Base-by-base conservation (phyloP, 2,329 filamentous ascomycete species). In the Botrytis pseudocinerea region DNA sequence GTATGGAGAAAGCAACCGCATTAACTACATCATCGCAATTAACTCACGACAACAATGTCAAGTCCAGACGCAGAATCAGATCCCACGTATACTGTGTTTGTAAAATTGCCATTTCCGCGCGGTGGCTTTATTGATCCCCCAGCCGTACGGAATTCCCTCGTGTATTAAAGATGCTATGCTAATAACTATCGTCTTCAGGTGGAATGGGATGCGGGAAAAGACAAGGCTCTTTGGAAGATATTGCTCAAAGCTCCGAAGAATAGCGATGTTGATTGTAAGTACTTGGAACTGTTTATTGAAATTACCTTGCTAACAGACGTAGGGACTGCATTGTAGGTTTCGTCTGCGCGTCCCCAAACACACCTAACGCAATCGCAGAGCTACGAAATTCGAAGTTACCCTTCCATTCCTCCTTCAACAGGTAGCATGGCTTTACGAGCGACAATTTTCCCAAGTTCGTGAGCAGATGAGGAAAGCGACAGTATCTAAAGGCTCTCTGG, bases 391-490 rank as follows among this genome's bases (percentile, higher is more conserved):
- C 82, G 88, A 95, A 75, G 95, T 98, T 32, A 92, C 93, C 40
- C 89, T 97, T 73, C 88, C 94, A 59, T 98, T 98, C 80, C 87
- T 99, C 46, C 88, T 98, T 25, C 93, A 97, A 81, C 94, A 99
- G 83, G 94, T 94, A 76, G 94, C 94, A 82, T 97, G 94, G 88
- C 88, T 98, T 9, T 97, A 96, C 80, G 95, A 98, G 81, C 88
- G 93, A 69, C 94, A 98, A 83, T 88, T 97, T 42, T 93, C 93
- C 0, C 94, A 98, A 81, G 93, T 98, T 65, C 90, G 93, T 77
- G 94, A 93, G 32, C 94, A 98, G 83, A 94, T 98, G 85, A 90
- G 93, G 75, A 96, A 92, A 80, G 89, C 91, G 61, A 89, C 88
- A 4, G 87, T 87, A 10, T 85, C 86, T 70, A 87, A 87, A 73